phyloP scores from a whole-genome alignment of 2,329 filamentous ascomycete species.

The Clarireedia homoeocarpa region DNA sequence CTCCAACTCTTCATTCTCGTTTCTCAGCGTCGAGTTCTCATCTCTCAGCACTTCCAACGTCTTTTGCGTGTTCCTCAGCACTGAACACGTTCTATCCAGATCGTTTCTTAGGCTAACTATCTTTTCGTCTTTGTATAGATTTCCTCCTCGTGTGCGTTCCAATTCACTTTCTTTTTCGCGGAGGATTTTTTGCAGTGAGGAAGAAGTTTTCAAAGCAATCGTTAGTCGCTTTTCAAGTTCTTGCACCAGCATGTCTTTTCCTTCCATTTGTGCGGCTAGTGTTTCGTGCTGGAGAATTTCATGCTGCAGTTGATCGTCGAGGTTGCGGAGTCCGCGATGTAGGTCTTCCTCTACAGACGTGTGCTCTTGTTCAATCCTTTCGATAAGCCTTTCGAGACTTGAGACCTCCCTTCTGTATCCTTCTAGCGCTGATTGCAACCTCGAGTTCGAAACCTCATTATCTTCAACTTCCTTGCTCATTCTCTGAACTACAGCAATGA shows the following conservation, averaged over 20 bases:
- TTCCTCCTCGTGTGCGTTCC: conserved; percentile 34
- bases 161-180: conserved; percentile 12
- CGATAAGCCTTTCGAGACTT: conserved; percentile 45
- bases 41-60: conserved; percentile 1
- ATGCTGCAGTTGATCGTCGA: conserved; percentile 29
- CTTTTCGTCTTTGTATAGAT: conserved; percentile 43
- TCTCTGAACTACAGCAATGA: conserved; percentile 12
- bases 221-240: conserved; percentile 40
- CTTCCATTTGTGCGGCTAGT: conserved; percentile 26
- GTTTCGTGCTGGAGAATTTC: conserved; percentile 30
- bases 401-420: conserved; percentile 46
- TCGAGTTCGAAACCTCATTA: conserved; percentile 38
- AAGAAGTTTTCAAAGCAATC: conserved; percentile 33
- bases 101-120: conserved; percentile 42
- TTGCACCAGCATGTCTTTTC: conserved; percentile 32
- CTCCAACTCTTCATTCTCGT: conserved; percentile 19
- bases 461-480: conserved; percentile 21
- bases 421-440: conserved; percentile 44
- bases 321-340: conserved; percentile 11
- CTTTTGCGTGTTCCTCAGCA: conserved; percentile 27
- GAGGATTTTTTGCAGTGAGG: conserved; percentile 31
- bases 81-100: conserved; percentile 39
- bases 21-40: conserved; percentile 17
- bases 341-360: conserved; percentile 12
- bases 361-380: conserved; percentile 37